Percentiles rank a stretch among this genome's conserved stretches.
These are phyloP conservation scores for Dothistroma septosporum DNA, from an alignment of 2,329 filamentous ascomycete species.

Conservation along the genomic window DNA sequence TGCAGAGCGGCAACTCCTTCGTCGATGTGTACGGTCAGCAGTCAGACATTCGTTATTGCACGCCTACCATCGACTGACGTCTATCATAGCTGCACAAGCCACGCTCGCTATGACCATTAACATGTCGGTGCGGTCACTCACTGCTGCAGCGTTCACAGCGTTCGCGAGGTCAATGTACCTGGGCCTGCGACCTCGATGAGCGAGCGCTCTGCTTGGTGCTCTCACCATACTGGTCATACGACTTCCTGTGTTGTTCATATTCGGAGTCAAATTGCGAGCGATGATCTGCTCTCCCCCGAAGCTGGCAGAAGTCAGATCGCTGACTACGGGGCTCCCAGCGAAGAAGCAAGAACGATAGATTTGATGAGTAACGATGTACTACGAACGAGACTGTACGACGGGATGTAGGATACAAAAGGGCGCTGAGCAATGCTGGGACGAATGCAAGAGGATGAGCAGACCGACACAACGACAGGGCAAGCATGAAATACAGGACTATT, in stretches of 20 bases:
- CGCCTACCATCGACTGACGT: background rate
- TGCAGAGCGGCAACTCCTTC: conserved; percentile 5
- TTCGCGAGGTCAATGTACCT: conserved; percentile 34
- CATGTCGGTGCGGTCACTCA: conserved; percentile 31
- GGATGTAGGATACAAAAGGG: background rate
- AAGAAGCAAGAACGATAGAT: background rate
- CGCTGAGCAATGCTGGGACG: background rate
- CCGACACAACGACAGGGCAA: no score
- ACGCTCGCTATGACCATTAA: conserved; percentile 35
- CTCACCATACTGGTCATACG: conserved; percentile 24
- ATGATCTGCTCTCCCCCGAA: conserved; percentile 13
- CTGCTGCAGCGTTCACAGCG: conserved; percentile 33
- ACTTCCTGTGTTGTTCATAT: conserved; percentile 22
- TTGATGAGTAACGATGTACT: background rate
- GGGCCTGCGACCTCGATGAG: conserved; percentile 30
- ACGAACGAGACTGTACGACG: background rate
- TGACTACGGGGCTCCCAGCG: background rate
- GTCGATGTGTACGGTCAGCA: conserved; percentile 8
- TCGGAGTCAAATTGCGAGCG: conserved; percentile 21
- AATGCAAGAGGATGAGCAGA: background rate
- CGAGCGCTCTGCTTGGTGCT: conserved; percentile 29
- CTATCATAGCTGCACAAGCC: conserved; percentile 4
- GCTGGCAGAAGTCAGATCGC: background rate
- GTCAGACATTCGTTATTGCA: background rate
- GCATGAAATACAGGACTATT: no score